These are phyloP conservation scores for Xylaria sp. DNA, from an alignment of 2,329 filamentous ascomycete species.

Conservation along the genomic window DNA sequence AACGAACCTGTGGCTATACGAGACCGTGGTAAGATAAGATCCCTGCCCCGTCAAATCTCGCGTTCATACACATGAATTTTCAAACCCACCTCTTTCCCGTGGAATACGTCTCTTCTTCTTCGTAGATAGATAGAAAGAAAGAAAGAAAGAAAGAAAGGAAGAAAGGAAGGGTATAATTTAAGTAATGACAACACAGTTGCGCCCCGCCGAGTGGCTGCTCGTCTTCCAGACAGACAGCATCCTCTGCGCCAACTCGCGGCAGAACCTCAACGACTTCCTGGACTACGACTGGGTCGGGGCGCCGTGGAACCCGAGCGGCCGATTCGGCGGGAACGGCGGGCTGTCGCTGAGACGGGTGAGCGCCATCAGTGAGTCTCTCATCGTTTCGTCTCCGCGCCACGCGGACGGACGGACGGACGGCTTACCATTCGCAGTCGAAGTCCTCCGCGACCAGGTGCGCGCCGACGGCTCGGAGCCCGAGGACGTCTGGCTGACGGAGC, in stretches of 20 bases:
- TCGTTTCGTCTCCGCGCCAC: too few relatives aligned
- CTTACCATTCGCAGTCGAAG: too few relatives aligned
- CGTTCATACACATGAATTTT: too few relatives aligned
- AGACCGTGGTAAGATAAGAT: slow-evolving; percentile 45
- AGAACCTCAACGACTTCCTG: slow-evolving; percentile 55
- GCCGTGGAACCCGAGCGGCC: slow-evolving; percentile 51
- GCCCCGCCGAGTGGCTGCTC: slow-evolving; percentile 59
- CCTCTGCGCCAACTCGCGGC: slow-evolving; percentile 57
- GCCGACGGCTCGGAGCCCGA: slow-evolving; percentile 53
- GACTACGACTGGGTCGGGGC: slow-evolving; percentile 61
- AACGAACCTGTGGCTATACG: slow-evolving; percentile 59
- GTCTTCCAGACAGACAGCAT: slow-evolving; percentile 62
- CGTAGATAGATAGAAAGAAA: too few relatives aligned
- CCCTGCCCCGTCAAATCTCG: too few relatives aligned
- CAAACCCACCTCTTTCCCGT: too few relatives aligned
- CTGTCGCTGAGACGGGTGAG: slow-evolving; percentile 59
- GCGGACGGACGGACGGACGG: too few relatives aligned
- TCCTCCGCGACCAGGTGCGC: slow-evolving; percentile 55
- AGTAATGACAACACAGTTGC: slow-evolving; percentile 42
- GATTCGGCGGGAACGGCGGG: slow-evolving; percentile 58
- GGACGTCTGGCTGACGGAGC: slow-evolving; percentile 61
- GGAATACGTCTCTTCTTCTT: too few relatives aligned
- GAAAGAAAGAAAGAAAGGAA: too few relatives aligned
- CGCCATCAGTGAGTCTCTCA: slow-evolving; percentile 46
- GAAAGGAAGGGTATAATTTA: too few relatives aligned